Conservation (phyloP, 164 flowering plant species). For the Nymphaea colorata region DNA sequence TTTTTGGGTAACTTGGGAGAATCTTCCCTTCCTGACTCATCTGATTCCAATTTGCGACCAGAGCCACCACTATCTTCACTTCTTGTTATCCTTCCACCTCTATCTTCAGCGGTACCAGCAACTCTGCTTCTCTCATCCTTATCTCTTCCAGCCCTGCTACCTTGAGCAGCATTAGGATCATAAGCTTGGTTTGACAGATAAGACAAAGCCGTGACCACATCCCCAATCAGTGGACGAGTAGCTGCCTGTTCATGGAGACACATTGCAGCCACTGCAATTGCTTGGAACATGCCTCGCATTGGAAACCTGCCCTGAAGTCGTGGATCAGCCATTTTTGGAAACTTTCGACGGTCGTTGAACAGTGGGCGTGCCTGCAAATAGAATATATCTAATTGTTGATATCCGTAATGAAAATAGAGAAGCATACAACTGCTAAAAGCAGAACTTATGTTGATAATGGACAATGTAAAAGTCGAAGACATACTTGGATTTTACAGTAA, state of each 20-base stretch:
- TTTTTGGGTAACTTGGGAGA: conserved; percentile 59
- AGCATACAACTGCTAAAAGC: too few relatives aligned
- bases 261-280: conserved; percentile 45
- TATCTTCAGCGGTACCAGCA: conserved; percentile 14
- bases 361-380: conserved; percentile 38
- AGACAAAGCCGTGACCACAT: conserved; percentile 49
- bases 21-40: conserved; percentile 67
- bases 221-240: conserved; percentile 42
- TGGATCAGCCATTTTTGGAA: conserved; percentile 35
- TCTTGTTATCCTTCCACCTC: conserved; percentile 19
- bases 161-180: conserved; percentile 14
- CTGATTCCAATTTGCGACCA: conserved; percentile 50
- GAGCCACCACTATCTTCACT: conserved; percentile 55
- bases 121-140: conserved; percentile 18
- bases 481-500: too few relatives aligned
- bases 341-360: conserved; percentile 33
- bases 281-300: conserved; percentile 44
- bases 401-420: too few relatives aligned
- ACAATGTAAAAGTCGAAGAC: too few relatives aligned
- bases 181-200: conserved; percentile 29
- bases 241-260: conserved; percentile 43
- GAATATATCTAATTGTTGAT: neutral
- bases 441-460: too few relatives aligned
- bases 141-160: conserved; percentile 7
- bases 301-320: conserved; percentile 33